Percentiles rank a stretch among this genome's conserved stretches.
phyloP scores from a whole-genome alignment of 2,329 filamentous ascomycete genomes.

The Capronia epimyces region DNA sequence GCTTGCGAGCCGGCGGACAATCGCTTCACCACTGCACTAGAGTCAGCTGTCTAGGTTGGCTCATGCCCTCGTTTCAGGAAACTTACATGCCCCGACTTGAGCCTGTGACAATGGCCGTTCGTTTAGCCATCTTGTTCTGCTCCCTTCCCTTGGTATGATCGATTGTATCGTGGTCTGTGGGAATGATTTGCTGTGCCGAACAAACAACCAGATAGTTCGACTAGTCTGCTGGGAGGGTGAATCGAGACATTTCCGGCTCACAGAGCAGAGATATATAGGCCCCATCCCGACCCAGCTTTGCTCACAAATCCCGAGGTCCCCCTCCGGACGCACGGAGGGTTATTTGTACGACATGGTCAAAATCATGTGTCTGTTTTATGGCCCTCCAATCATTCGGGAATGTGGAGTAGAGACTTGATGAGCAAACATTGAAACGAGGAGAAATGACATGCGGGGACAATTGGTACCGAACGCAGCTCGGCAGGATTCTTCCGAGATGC shows the following conservation, averaged over 20 bases:
- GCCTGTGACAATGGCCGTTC: conserved; percentile 39
- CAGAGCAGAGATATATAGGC: not conserved
- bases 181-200: not conserved
- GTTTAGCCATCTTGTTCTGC: conserved; percentile 13
- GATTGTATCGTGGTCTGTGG: not conserved
- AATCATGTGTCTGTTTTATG: not conserved
- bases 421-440: conserved; percentile 11
- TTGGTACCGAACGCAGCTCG: conserved; percentile 12
- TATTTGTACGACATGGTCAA: not conserved
- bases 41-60: not conserved
- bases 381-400: conserved; percentile 4
- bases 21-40: conserved; percentile 31
- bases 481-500: conserved; percentile 10
- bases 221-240: not conserved
- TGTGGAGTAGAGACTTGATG: conserved; percentile 13
- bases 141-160: not conserved
- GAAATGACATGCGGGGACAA: conserved; percentile 15
- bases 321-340: conserved; percentile 20
- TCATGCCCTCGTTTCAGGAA: too few relatives aligned
- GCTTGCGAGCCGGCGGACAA: conserved; percentile 56
- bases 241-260: not conserved
- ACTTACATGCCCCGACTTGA: conserved; percentile 40
- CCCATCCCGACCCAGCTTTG: not conserved
- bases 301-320: conserved; percentile 12
- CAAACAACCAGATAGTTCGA: not conserved